Percentiles rank a stretch among this genome's conserved stretches.
These are phyloP conservation scores for Penicillium griseofulvum DNA, from an alignment of 2,329 filamentous ascomycete genomes.

Conservation along the genomic window DNA sequence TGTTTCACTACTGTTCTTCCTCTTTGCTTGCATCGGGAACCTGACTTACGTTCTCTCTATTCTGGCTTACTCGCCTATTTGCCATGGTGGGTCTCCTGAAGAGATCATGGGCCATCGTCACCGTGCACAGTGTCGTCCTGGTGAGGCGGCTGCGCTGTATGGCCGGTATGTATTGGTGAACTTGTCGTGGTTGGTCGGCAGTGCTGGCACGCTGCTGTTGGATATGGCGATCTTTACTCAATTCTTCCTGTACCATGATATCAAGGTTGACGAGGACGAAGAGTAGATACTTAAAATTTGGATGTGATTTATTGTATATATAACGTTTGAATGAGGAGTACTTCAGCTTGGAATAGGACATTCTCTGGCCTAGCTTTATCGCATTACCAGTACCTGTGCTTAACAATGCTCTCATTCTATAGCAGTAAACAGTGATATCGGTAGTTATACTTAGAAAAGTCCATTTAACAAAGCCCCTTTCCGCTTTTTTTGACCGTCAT, in stretches of 20 bases:
- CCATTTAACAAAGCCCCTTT: too few species aligned
- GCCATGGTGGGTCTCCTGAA: conserved; percentile 37
- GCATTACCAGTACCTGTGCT: too few species aligned
- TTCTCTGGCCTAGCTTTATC: not conserved
- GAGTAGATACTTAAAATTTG: not conserved
- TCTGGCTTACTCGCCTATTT: conserved; percentile 80
- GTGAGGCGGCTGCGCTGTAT: conserved; percentile 68
- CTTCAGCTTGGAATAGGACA: not conserved
- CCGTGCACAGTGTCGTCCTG: conserved; percentile 55
- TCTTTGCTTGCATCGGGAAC: conserved; percentile 95
- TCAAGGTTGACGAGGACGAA: conserved; percentile 21
- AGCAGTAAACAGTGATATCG: not conserved
- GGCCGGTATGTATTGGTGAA: conserved; percentile 84
- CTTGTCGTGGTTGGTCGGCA: conserved; percentile 84
- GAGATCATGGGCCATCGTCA: conserved; percentile 9
- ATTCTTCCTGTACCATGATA: conserved; percentile 75
- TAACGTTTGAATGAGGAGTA: not conserved
- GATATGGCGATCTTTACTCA: conserved; percentile 86
- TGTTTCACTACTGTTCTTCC: conserved; percentile 89
- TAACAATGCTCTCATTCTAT: not conserved
- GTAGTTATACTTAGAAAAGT: too few species aligned
- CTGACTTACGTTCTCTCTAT: conserved; percentile 91
- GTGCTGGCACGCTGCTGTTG: conserved; percentile 78
- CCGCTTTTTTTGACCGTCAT: too few species aligned
- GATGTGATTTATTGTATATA: not conserved